Evolutionary conservation across 192 early-diverging fungal genomes (phyloP), one percentile per base, ranked within the genome.

Genomic region (Chytriomyces hyalinus): DNA sequence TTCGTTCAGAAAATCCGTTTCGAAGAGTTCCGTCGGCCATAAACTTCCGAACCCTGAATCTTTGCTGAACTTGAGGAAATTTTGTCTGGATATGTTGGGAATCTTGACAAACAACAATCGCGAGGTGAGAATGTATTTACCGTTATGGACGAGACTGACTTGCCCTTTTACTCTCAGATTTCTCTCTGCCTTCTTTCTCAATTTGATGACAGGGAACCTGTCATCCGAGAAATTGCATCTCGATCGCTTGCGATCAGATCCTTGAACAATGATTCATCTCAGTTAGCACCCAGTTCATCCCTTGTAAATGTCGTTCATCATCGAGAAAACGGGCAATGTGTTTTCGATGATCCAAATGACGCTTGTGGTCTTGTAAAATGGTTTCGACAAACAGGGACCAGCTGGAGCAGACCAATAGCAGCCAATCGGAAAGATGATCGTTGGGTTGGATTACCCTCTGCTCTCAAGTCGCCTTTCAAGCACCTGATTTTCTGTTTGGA

Each of bases 401-500:
- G 57, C 17, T 48, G 69, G 10, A 26, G 50, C 13, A 46, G 65
- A 15, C 44, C n/a, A 2, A 44, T 60, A 15, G 24, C n/a, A 9
- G 57, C 57, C 9, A 57, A 48, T 20, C 10, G 69, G 57, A 70
- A 51, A 26, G 57, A 60, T 9, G 57, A 70, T 51, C 49, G 57
- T 26, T 70, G 69, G 69, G 51, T 70, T 53, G 69, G 57, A 20
- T 24, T 70, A 22, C 69, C 69, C 3, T 13, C 9, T 13, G 69
- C 69, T 26, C 62, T 73, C 28, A 73, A 73, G 45, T 15, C 53
- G 6, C 71, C 71, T 13, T 73, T 63, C 47, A 73, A 73, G 61
- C 26, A 73, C 43, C 49, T 73, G 71, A n/a, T 73, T 61, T 61
- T 28, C 28, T 73, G 71, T 47, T 49, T 73, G 11, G 71, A 73